Conservation (phyloP, 2,329 filamentous ascomycete genomes). For the Alternaria gaisen region DNA sequence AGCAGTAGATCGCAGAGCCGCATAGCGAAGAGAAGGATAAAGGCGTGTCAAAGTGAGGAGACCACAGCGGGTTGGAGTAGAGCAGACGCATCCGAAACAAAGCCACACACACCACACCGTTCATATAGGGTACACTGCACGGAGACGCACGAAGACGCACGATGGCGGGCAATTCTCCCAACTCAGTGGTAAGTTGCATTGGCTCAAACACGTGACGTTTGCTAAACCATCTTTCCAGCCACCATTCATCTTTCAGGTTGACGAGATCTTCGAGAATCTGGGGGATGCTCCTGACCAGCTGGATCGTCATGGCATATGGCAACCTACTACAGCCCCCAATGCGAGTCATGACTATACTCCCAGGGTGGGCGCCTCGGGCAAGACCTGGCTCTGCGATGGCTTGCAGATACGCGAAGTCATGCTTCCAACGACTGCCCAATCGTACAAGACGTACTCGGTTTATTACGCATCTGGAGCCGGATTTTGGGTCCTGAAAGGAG, state of each 20-base stretch:
- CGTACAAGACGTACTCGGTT: constrained; percentile 27
- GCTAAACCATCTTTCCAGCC: constrained; percentile 20
- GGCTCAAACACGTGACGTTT: neutral
- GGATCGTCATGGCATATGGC: constrained; percentile 24
- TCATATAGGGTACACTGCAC: neutral
- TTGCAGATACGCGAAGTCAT: constrained; percentile 14
- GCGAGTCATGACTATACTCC: neutral
- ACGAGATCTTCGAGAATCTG: constrained; percentile 33
- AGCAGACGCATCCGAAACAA: constrained; percentile 19
- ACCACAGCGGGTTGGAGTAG: constrained; percentile 14
- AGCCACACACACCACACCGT: constrained; percentile 11
- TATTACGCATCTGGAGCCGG: constrained; percentile 33
- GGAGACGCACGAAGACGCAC: constrained; percentile 6
- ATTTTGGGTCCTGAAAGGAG: constrained; percentile 29
- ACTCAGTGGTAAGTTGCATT: constrained; percentile 11
- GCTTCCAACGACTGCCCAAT: neutral
- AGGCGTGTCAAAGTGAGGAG: constrained; percentile 27
- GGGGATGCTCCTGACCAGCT: neutral
- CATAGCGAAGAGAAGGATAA: constrained; percentile 39
- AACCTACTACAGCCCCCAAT: constrained; percentile 15
- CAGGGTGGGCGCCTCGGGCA: constrained; percentile 21
- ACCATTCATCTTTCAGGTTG: constrained; percentile 35
- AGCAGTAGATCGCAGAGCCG: constrained; percentile 42
- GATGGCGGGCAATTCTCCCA: constrained; percentile 26
- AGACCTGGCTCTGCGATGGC: constrained; percentile 27